Evolutionary conservation across 2,329 filamentous ascomycete species (phyloP).

Genomic region (Ilyonectria sp.): DNA sequence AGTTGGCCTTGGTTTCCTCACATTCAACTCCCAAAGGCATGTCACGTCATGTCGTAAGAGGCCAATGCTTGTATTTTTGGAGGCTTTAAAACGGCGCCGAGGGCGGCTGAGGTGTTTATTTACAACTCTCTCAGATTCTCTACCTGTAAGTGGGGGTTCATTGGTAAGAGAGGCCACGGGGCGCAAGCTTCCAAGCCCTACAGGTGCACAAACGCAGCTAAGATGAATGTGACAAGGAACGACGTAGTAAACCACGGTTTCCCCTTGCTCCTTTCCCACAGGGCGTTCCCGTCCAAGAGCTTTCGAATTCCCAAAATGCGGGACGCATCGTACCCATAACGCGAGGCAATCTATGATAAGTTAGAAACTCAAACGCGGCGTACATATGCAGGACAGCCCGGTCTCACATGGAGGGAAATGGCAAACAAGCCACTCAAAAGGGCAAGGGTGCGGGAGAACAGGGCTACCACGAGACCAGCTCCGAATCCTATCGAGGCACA

Average conservation of each 20-base stretch:
- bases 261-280: constrained; percentile 67
- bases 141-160: too few relatives aligned
- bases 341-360: constrained; percentile 57
- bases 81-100: too few relatives aligned
- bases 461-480: constrained; percentile 75
- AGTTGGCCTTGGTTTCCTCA: too few relatives aligned
- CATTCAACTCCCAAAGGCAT: too few relatives aligned
- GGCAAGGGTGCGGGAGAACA: constrained; percentile 80
- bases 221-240: constrained; percentile 80
- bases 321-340: constrained; percentile 59
- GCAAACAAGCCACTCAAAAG: constrained; percentile 77
- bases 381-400: neutral
- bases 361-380: constrained; percentile 26
- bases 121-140: neutral
- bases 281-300: constrained; percentile 54
- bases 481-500: constrained; percentile 66
- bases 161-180: neutral
- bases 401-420: constrained; percentile 73
- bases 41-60: too few relatives aligned
- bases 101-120: neutral
- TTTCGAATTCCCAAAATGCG: constrained; percentile 56
- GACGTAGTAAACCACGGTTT: constrained; percentile 77
- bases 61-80: too few relatives aligned
- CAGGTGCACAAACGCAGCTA: constrained; percentile 69
- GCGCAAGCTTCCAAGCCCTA: constrained; percentile 52